phyloP scores from a whole-genome alignment of 2,329 filamentous ascomycete genomes.

The Didymella segeticola region DNA sequence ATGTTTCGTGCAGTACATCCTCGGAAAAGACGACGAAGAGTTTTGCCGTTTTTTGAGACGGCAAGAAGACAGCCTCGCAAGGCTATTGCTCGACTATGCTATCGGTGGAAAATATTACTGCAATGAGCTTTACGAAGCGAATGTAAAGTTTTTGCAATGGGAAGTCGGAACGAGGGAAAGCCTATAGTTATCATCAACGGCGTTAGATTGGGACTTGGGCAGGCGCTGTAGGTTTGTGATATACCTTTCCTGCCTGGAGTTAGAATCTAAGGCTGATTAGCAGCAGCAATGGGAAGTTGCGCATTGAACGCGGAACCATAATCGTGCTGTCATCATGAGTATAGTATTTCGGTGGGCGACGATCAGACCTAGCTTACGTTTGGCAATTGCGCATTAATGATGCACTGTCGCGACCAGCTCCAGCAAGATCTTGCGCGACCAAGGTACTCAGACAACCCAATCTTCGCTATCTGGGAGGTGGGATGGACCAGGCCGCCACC shows the following conservation, averaged over 20 bases:
- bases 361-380: too few relatives aligned
- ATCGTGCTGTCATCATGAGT: too few relatives aligned
- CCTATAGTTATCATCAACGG: constrained; percentile 5
- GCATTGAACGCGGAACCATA: neutral
- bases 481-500: too few relatives aligned
- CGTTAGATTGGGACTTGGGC: neutral
- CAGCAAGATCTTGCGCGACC: too few relatives aligned
- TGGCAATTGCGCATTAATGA: too few relatives aligned
- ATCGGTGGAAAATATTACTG: constrained; percentile 26
- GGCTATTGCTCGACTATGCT: constrained; percentile 28
- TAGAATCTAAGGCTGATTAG: neutral
- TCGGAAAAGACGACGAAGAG: constrained; percentile 24
- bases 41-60: constrained; percentile 33
- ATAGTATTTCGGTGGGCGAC: too few relatives aligned
- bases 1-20: constrained; percentile 27
- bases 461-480: too few relatives aligned
- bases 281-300: neutral
- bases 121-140: constrained; percentile 25
- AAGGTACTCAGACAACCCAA: too few relatives aligned
- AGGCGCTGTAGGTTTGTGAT: neutral
- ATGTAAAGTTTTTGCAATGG: constrained; percentile 32
- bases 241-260: neutral
- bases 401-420: too few relatives aligned
- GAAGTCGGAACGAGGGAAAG: constrained; percentile 30
- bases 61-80: constrained; percentile 27